Base-by-base conservation (phyloP, 2,329 filamentous ascomycete species). In the Pseudogymnoascus sp. region DNA sequence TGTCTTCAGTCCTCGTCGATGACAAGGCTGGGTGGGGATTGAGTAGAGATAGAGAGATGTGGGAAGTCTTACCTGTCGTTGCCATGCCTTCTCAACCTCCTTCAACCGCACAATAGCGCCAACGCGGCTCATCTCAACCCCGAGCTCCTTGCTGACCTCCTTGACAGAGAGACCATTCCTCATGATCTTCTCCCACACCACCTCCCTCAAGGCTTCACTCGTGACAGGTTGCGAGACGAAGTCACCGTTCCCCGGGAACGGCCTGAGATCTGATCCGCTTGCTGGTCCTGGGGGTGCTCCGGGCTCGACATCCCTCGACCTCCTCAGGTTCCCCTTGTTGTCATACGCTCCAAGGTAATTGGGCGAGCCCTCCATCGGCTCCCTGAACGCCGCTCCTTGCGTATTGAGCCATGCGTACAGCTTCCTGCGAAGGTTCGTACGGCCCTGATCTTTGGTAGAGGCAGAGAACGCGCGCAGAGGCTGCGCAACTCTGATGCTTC, bases 91-190 rank as follows among this genome's bases (percentile, higher is more conserved):
- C 73, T 89, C 86, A 65, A 89, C 74, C 67, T 85, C 82, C 72
- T 86, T 85, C 65, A 90, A 72, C 60, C 86, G 75, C 26, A 89
- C 83, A 5, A 89, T 85, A 21, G 86, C 86, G 34, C 79, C 86
- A 30, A 89, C 83, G 66, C 86, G 78, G 69, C 83, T 81, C 75
- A 89, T 84, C 67, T 86, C 85, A 15, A 89, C 80, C 26, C 80
- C 79, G 65, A 84, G 76, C 61, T 82, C 75, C 1, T 81, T 80
- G 73, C 84, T 88, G 57, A 87, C 84, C 58, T 82, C 77, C 55
- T 82, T 76, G 6, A 89, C 76, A 62, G 82, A 83, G 66, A 77
- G 74, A 56, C 81, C 80, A 41, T 80, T 71, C 15, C 73, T 72
- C 63, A 80, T 79, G 18, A 88, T 80, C 59, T 77, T 76, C 15